Percentiles rank a stretch among this genome's conserved stretches.
These are phyloP conservation scores for Malassezia psittaci DNA, from an alignment of 1,284 basidiomycete genomes.

Conservation along the genomic window DNA sequence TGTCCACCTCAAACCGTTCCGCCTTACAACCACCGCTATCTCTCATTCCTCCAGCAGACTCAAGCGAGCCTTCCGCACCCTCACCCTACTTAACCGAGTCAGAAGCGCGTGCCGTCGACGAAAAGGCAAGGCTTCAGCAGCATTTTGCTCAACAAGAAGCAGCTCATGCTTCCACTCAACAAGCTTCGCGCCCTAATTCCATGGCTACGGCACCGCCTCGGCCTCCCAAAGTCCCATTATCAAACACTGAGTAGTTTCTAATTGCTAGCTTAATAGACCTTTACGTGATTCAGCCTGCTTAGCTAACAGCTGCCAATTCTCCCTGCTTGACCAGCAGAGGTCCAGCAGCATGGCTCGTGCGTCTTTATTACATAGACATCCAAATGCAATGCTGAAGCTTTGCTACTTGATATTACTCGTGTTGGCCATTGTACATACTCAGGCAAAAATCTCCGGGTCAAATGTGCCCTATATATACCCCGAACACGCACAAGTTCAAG, in stretches of 20 bases:
- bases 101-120: constrained; percentile 14
- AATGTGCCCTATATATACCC: not conserved
- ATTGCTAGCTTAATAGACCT: too few species aligned
- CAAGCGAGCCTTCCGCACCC: not conserved
- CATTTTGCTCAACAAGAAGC: constrained; percentile 7
- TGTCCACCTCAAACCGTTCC: not conserved
- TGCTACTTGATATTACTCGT: too few species aligned
- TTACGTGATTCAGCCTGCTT: too few species aligned
- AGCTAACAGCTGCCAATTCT: too few species aligned
- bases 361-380: too few species aligned
- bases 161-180: not conserved
- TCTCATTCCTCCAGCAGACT: not conserved
- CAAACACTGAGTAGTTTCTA: not conserved
- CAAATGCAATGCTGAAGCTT: too few species aligned
- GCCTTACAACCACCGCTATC: not conserved
- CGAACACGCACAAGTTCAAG: not conserved
- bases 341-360: too few species aligned
- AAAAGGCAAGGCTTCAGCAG: constrained; percentile 8
- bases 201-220: constrained; percentile 5
- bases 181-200: not conserved
- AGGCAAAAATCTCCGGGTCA: not conserved
- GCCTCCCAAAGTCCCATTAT: constrained; percentile 13
- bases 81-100: constrained; percentile 12
- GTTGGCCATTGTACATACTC: not conserved
- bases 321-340: too few species aligned